Percentiles rank a stretch among this genome's conserved stretches.
phyloP scores from a whole-genome alignment of 257 asterid species.

The Petunia secreta region DNA sequence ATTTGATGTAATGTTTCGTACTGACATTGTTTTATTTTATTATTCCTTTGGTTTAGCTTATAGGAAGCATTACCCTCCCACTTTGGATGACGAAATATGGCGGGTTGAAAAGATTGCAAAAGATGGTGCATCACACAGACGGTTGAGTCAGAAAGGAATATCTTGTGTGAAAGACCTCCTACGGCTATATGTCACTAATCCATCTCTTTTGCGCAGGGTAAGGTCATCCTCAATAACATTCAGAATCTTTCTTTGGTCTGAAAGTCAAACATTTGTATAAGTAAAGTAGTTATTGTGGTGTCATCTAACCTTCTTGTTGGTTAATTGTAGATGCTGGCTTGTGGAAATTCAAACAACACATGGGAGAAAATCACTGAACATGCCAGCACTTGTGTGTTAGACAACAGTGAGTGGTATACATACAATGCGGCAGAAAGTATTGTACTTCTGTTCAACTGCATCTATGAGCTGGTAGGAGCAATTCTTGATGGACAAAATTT shows the following conservation, averaged over 20 bases:
- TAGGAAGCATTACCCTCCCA: constrained; percentile 79
- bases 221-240: constrained; percentile 40
- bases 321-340: constrained; percentile 57
- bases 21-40: constrained; percentile 24
- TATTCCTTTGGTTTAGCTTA: constrained; percentile 52
- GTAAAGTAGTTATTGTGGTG: constrained; percentile 12
- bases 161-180: constrained; percentile 60
- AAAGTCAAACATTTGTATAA: not conserved
- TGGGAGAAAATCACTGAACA: constrained; percentile 73
- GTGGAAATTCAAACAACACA: constrained; percentile 48
- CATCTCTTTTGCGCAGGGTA: constrained; percentile 53
- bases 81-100: constrained; percentile 71
- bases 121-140: constrained; percentile 64
- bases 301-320: constrained; percentile 27
- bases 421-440: constrained; percentile 43
- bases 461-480: constrained; percentile 62
- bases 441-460: constrained; percentile 54
- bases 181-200: constrained; percentile 48
- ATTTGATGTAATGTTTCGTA: constrained; percentile 9
- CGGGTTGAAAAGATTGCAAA: constrained; percentile 80
- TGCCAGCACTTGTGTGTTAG: constrained; percentile 54
- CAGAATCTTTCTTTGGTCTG: not conserved
- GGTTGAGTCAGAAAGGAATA: constrained; percentile 44
- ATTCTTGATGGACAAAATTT: constrained; percentile 53
- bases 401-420: constrained; percentile 48